These are phyloP conservation scores for Trametes polyzona DNA, from an alignment of 1,284 basidiomycete genomes.

Conservation along the genomic window DNA sequence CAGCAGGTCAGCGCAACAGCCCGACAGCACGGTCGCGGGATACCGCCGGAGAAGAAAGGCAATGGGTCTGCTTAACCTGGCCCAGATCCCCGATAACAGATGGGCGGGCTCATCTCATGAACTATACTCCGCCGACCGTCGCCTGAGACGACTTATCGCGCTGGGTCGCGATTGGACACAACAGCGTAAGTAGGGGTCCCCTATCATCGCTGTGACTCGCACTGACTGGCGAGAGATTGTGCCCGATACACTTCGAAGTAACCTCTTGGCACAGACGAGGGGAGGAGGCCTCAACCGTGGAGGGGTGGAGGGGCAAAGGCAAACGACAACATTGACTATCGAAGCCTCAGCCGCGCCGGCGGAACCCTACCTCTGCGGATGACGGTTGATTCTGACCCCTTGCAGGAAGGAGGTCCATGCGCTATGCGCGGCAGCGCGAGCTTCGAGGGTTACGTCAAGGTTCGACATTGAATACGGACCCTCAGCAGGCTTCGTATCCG, in stretches of 20 bases:
- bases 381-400: neutral
- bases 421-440: no score
- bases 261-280: no score
- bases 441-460: neutral
- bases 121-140: neutral
- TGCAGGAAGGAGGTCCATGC: neutral
- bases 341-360: no score
- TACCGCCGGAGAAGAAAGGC: neutral
- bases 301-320: no score
- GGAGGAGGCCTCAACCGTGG: no score
- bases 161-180: neutral
- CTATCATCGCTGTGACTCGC: neutral
- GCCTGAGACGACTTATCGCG: neutral
- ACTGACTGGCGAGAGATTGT: no score
- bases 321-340: no score
- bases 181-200: neutral
- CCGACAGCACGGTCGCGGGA: neutral
- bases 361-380: no score
- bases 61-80: no score
- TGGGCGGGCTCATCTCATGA: neutral
- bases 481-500: neutral
- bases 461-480: neutral
- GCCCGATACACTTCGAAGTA: no score
- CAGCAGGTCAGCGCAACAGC: neutral
- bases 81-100: constrained; percentile 4